phyloP scores from a whole-genome alignment of 2,329 filamentous ascomycete species.

The Kalmusia sp. region DNA sequence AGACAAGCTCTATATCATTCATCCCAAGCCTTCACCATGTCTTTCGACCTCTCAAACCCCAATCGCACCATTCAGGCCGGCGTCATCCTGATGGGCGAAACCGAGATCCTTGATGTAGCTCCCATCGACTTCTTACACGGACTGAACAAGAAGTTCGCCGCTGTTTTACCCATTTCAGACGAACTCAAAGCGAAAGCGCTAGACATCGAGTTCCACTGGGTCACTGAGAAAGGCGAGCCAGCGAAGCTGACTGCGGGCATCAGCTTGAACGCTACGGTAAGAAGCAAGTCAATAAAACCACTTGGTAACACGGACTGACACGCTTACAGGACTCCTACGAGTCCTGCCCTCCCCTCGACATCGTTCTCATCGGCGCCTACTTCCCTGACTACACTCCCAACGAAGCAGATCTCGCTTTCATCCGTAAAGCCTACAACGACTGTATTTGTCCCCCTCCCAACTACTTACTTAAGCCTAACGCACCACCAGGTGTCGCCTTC shows the following conservation, averaged over 20 bases:
- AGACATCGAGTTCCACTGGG: constrained; percentile 41
- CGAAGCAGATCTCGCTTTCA: constrained; percentile 45
- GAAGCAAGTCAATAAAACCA: neutral
- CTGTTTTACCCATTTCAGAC: constrained; percentile 15
- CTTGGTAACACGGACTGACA: neutral
- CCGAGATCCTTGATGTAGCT: constrained; percentile 39
- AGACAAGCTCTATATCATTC: neutral
- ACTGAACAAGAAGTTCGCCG: constrained; percentile 24
- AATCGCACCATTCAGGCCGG: constrained; percentile 23
- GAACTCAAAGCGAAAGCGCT: constrained; percentile 23
- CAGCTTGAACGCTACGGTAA: constrained; percentile 21
- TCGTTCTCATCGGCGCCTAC: constrained; percentile 52
- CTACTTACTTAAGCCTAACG: neutral
- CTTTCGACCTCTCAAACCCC: constrained; percentile 18
- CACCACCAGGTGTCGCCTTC: constrained; percentile 38
- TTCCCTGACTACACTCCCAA: constrained; percentile 33
- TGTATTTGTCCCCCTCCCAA: constrained; percentile 17
- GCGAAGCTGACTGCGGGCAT: constrained; percentile 22
- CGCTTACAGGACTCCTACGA: constrained; percentile 47
- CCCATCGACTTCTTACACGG: constrained; percentile 35
- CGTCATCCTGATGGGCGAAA: constrained; percentile 27
- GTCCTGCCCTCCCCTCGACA: constrained; percentile 50
- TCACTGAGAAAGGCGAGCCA: constrained; percentile 30
- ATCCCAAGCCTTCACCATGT: neutral
- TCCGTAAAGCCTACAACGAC: constrained; percentile 44